A percentile compares a stretch with the other conserved stretches of the same genome.
These are phyloP conservation scores for Pyrus communis DNA, from an alignment of 306 rosid genomes.

Conservation along the genomic window DNA sequence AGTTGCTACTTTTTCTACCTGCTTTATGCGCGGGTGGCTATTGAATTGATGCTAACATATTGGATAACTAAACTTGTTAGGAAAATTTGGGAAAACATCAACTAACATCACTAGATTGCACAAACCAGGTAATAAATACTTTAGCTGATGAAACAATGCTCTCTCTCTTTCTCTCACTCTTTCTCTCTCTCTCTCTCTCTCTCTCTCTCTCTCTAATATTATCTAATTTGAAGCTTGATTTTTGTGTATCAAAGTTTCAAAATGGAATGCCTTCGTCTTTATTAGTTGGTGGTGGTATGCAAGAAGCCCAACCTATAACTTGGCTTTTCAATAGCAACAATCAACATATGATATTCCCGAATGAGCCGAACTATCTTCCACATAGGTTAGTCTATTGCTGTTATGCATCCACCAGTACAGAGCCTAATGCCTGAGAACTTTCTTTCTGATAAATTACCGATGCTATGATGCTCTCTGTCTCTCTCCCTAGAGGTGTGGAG, in stretches of 20 bases:
- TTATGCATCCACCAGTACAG: not conserved
- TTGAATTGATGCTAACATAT: not conserved
- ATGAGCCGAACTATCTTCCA: slow-evolving; percentile 41
- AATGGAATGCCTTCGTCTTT: slow-evolving; percentile 48
- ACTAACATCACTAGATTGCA: slow-evolving; percentile 40
- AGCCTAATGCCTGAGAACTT: not conserved
- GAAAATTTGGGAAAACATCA: slow-evolving; percentile 53
- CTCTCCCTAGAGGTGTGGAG: slow-evolving; percentile 41
- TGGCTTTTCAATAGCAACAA: slow-evolving; percentile 53
- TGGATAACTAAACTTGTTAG: slow-evolving; percentile 24
- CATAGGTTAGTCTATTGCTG: slow-evolving; percentile 39
- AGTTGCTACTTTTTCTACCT: not conserved
- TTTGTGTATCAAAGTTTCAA: slow-evolving; percentile 39
- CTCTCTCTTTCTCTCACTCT: not conserved
- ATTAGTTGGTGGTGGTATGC: slow-evolving; percentile 47
- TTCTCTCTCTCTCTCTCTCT: not conserved
- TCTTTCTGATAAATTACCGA: not conserved
- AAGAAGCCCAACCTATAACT: slow-evolving; percentile 52
- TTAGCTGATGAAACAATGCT: slow-evolving; percentile 5
- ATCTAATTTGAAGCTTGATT: slow-evolving; percentile 6
- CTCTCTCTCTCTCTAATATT: not conserved
- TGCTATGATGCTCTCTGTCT: not conserved
- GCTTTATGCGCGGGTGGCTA: not conserved
- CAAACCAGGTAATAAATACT: slow-evolving; percentile 37
- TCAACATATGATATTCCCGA: slow-evolving; percentile 37